phyloP scores from a whole-genome alignment of 257 asterid genomes.

The Datura wrightii region DNA sequence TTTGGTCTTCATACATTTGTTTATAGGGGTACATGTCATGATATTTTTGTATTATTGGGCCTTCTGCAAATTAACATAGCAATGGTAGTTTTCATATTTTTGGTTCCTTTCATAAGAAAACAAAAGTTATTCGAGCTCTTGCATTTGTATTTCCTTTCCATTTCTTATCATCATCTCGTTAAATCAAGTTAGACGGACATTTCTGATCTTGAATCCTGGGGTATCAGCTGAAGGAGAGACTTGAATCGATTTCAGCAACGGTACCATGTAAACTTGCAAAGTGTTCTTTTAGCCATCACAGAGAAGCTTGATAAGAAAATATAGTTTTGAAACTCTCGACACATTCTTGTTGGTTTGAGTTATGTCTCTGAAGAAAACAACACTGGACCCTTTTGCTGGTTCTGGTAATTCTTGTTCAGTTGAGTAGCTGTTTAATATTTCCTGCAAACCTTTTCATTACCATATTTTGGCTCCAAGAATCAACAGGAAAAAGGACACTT shows the following conservation, averaged over 20 bases:
- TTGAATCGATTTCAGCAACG: not conserved
- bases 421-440: not conserved
- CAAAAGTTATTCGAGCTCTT: not conserved
- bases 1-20: not conserved
- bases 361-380: not conserved
- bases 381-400: not conserved
- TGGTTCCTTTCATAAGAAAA: not conserved
- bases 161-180: not conserved
- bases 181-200: not conserved
- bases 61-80: not conserved
- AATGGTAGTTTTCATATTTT: not conserved
- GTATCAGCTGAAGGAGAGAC: not conserved
- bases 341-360: not conserved
- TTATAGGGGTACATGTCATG: not conserved
- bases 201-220: not conserved
- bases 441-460: not conserved
- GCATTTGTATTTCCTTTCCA: not conserved
- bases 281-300: not conserved
- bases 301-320: not conserved
- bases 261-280: not conserved
- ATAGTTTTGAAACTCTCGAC: not conserved
- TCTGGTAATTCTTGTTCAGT: not conserved
- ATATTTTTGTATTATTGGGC: not conserved
- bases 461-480: not conserved
- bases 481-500: not conserved